phyloP scores from a whole-genome alignment of 768 basidiomycete species.

The Suillus americanus region DNA sequence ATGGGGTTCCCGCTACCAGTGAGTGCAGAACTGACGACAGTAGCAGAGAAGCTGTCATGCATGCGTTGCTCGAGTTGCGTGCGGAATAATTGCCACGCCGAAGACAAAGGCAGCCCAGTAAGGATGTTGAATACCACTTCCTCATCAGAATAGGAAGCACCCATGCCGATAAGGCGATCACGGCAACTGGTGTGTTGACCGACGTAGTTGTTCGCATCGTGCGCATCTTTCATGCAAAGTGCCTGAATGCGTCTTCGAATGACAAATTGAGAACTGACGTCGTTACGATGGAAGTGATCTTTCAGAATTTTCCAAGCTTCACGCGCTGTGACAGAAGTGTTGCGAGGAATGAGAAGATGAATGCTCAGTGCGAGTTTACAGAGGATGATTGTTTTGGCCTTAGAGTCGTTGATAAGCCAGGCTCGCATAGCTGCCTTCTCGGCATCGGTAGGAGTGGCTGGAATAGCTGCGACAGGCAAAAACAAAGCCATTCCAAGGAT shows the following conservation, averaged over 20 bases:
- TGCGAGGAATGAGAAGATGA: neutral
- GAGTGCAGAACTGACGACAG: neutral
- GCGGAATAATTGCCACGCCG: neutral
- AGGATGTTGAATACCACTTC: neutral
- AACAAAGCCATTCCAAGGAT: neutral
- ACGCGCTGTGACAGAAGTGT: neutral
- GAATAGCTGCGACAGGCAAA: neutral
- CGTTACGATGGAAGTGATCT: neutral
- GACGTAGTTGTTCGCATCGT: neutral
- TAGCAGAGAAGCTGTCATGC: neutral
- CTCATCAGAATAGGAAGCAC: neutral
- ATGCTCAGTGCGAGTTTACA: neutral
- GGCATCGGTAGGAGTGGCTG: neutral
- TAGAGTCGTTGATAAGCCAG: neutral
- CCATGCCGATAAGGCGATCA: neutral
- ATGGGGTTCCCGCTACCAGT: neutral
- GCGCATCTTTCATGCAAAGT: neutral
- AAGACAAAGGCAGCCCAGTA: neutral
- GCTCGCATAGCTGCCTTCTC: constrained; percentile 7
- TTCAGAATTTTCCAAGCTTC: neutral
- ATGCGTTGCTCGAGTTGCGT: neutral
- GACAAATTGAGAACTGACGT: neutral
- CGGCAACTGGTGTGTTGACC: neutral
- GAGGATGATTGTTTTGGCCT: neutral
- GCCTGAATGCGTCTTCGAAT: neutral